These are phyloP conservation scores for Suhomyces vadensis DNA, from an alignment of 805 yeast species.

Conservation along the genomic window DNA sequence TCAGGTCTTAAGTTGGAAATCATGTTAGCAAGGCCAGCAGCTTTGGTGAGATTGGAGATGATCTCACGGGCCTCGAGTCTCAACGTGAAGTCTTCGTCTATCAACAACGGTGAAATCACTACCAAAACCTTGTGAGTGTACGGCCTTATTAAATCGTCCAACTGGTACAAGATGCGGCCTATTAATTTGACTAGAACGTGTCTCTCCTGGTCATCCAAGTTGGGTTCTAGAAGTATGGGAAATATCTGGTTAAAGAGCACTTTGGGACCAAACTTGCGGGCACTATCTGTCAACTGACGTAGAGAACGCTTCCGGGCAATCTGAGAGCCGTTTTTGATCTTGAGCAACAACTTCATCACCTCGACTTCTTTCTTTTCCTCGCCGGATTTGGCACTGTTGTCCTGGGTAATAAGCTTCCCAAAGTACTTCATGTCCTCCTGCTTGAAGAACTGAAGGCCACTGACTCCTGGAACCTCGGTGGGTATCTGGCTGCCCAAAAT, in stretches of 20 bases:
- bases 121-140: conserved; percentile 69
- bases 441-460: conserved; percentile 67
- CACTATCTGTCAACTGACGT: conserved; percentile 63
- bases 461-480: conserved; percentile 61
- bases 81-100: conserved; percentile 76
- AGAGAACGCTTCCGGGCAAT: conserved; percentile 66
- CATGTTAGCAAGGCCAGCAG: conserved; percentile 81
- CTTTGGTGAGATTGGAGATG: conserved; percentile 69
- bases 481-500: conserved; percentile 35
- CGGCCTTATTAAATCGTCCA: conserved; percentile 69
- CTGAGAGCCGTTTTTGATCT: conserved; percentile 78
- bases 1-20: conserved; percentile 80
- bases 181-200: conserved; percentile 77
- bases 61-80: conserved; percentile 80
- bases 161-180: conserved; percentile 63
- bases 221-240: conserved; percentile 71
- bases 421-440: conserved; percentile 73
- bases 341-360: conserved; percentile 63
- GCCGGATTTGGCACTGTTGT: conserved; percentile 34
- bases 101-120: conserved; percentile 75
- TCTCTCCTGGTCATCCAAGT: conserved; percentile 78
- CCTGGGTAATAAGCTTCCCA: conserved; percentile 48
- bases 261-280: conserved; percentile 67
- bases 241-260: conserved; percentile 67
- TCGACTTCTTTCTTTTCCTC: conserved; percentile 61